These are phyloP conservation scores for Ogataea salicorniae DNA, from an alignment of 805 yeast species.

Conservation along the genomic window DNA sequence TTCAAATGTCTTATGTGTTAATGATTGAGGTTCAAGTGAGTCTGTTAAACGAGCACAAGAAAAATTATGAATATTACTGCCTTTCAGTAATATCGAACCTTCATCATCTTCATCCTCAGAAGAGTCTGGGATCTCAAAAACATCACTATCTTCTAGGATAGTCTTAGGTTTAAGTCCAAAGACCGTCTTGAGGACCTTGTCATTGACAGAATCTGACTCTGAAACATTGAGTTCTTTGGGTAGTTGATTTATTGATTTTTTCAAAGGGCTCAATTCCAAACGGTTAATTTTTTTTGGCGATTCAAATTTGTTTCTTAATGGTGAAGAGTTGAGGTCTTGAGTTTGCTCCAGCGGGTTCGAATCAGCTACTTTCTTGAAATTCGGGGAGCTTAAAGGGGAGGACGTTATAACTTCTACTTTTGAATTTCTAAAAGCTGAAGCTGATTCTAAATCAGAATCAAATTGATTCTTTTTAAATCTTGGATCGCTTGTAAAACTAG, in stretches of 20 bases:
- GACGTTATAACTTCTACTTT: constrained; percentile 15
- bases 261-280: constrained; percentile 3
- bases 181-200: too few species aligned
- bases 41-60: neutral
- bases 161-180: too few species aligned
- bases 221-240: constrained; percentile 6
- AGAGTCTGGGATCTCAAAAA: too few species aligned
- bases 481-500: constrained; percentile 2
- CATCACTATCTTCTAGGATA: too few species aligned
- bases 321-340: constrained; percentile 5
- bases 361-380: neutral
- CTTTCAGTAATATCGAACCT: too few species aligned
- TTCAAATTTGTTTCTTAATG: neutral
- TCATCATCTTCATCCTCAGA: too few species aligned
- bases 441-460: neutral
- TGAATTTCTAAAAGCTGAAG: neutral
- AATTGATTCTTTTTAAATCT: neutral
- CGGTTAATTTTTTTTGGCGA: neutral
- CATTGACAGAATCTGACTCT: neutral
- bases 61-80: too few species aligned
- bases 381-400: constrained; percentile 13
- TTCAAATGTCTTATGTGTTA: neutral
- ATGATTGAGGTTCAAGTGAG: neutral
- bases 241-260: constrained; percentile 10
- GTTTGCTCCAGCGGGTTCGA: neutral